Evolutionary conservation across 75 land plant genomes (phyloP), one percentile per base, ranked within the genome.

Genomic region (Isoetes taiwanensis): DNA sequence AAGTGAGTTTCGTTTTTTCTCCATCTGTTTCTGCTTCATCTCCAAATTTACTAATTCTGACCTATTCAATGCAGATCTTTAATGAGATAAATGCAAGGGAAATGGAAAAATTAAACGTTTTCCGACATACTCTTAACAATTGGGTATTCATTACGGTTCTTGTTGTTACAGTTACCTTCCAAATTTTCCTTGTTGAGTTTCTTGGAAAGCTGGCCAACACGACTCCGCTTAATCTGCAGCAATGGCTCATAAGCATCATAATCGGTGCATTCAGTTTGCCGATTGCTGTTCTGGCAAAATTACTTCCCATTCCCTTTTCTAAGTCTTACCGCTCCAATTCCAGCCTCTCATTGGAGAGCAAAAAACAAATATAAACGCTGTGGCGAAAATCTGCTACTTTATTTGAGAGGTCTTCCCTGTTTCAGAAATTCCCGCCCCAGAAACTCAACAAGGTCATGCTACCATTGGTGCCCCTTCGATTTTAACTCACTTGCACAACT

Each of bases 61-160:
- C 33, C 19, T 23, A 25, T 9, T 17, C 37, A 43, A 16, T 78
- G 71, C 80, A 90, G 97, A 66, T 86, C 1, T 90, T 90, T 56
- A 90, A 90, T 58, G 97, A 90, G 65, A 69, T 90, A 50, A 90
- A 80, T 60, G 93, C 88, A 3, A 69, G 97, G 34, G 88, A 90
- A 30, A 90, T 90, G 97, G 97, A 90, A 59, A 71, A 80, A 65
- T 61, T 87, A 20, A 61, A 90, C 46, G 94, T 90, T 27, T 80
- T 90, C 62, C 39, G 74, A 27, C 90, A 78, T 57, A 78, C 89
- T 20, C 52, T 83, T 41, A 62, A 81, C 37, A 90, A 86, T 63
- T 60, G 78, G 52, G 82, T 86, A 8, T 90, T 90, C 43, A 70
- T 76, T 25, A 61, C 30, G 8, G 86, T 90, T 23, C 52, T 90